phyloP scores from a whole-genome alignment of 306 rosid genomes.

The Gastrolobium bilobum region DNA sequence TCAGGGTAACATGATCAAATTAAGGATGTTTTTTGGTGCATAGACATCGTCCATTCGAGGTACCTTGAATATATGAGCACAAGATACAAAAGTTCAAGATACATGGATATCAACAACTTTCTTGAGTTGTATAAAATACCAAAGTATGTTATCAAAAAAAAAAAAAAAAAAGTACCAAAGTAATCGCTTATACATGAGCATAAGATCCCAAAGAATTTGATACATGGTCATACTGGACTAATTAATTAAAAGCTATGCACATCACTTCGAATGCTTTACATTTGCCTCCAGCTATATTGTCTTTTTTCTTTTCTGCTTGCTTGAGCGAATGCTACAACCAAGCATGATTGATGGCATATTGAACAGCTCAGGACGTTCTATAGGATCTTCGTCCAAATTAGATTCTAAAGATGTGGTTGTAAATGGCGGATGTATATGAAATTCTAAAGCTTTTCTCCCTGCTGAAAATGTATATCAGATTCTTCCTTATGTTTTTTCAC shows the following conservation, averaged over 20 bases:
- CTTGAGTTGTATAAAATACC: neutral
- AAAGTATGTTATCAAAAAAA: no score
- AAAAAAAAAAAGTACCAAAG: neutral
- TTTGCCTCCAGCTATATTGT: neutral
- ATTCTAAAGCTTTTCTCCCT: constrained; percentile 5
- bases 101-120: neutral
- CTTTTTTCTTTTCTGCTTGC: neutral
- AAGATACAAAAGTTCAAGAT: neutral
- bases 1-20: no score
- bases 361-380: neutral
- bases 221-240: neutral
- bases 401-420: constrained; percentile 1
- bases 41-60: no score
- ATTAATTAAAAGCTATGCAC: neutral
- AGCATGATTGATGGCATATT: neutral
- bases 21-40: no score
- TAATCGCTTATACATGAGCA: neutral
- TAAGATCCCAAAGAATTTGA: neutral
- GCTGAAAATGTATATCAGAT: constrained; percentile 19
- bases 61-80: no score
- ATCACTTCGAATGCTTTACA: neutral
- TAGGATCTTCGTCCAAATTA: neutral
- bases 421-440: neutral
- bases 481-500: neutral
- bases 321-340: constrained; percentile 16